These are phyloP conservation scores for Rhizophagus prolifer DNA, from an alignment of 192 early-diverging fungal genomes.

Conservation along the genomic window DNA sequence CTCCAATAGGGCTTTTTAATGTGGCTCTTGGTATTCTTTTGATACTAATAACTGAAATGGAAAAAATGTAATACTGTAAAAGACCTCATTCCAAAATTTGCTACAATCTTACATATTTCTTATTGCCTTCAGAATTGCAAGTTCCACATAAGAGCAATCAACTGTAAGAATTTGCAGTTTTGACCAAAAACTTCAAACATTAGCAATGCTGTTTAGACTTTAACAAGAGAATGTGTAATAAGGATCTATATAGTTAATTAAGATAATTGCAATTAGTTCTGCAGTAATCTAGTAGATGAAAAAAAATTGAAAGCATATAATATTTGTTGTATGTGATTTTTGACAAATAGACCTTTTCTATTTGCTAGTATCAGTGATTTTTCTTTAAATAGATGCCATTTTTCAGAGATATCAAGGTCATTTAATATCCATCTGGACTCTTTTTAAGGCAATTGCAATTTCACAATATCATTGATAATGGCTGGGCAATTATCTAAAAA, in stretches of 20 bases:
- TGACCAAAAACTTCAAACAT: neutral
- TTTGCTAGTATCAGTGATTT: slow-evolving; percentile 21
- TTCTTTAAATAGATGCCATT: slow-evolving; percentile 26
- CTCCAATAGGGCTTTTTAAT: slow-evolving; percentile 27
- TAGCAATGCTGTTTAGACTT: too few species aligned
- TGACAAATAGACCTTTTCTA: slow-evolving; percentile 20
- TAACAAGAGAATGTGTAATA: too few species aligned
- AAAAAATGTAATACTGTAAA: neutral
- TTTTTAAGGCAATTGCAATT: slow-evolving; percentile 24
- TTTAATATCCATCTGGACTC: slow-evolving; percentile 28
- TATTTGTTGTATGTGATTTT: slow-evolving; percentile 27
- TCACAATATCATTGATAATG: slow-evolving; percentile 20
- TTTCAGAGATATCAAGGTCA: slow-evolving; percentile 15
- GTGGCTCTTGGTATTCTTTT: neutral
- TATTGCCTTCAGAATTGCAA: slow-evolving; percentile 20
- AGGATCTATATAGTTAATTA: slow-evolving; percentile 23
- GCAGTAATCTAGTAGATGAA: slow-evolving; percentile 29
- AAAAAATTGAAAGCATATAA: slow-evolving; percentile 27
- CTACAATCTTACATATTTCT: slow-evolving; percentile 21
- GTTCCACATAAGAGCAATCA: slow-evolving; percentile 8
- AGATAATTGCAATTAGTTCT: slow-evolving; percentile 33
- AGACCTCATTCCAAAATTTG: neutral
- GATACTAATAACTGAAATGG: slow-evolving; percentile 13
- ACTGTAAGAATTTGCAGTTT: slow-evolving; percentile 21
- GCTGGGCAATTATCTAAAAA: slow-evolving; percentile 2